Percentiles rank a stretch among this genome's conserved stretches.
Evolutionary conservation across 345 rosid genomes (phyloP).

Genomic region (Fremontodendron californicum): DNA sequence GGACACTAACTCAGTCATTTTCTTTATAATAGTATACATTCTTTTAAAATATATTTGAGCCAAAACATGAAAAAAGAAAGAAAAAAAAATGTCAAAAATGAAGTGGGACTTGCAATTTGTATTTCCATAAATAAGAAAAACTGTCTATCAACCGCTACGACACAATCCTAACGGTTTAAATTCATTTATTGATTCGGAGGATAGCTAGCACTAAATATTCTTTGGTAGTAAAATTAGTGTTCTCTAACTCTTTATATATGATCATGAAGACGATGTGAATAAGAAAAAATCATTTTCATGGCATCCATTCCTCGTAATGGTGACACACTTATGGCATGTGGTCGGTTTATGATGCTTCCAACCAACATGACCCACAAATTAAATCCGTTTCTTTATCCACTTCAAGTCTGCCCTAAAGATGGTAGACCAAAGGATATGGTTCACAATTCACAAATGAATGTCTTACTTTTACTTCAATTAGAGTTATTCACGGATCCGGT

Average conservation of each 20-base stretch:
- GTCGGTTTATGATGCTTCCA: not conserved
- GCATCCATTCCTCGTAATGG: not conserved
- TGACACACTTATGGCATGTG: not conserved
- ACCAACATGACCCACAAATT: no score
- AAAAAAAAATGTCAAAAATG: no score
- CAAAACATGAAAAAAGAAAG: no score
- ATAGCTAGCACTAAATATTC: not conserved
- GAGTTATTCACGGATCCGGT: no score
- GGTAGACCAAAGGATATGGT: constrained; percentile 7
- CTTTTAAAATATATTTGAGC: no score
- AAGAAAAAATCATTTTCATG: not conserved
- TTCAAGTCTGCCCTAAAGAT: not conserved
- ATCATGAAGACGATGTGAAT: not conserved
- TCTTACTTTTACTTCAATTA: not conserved
- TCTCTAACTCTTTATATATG: not conserved
- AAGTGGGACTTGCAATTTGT: no score
- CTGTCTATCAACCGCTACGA: not conserved
- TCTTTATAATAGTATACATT: no score
- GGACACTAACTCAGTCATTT: no score
- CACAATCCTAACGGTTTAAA: not conserved
- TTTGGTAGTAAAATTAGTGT: not conserved
- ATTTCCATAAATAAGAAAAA: not conserved
- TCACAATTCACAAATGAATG: not conserved
- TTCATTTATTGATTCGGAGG: not conserved
- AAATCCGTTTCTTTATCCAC: no score